Percentiles rank a stretch among this genome's conserved stretches.
These are phyloP conservation scores for Polyporus tsugae DNA, from an alignment of 1,284 basidiomycete species.

Conservation along the genomic window DNA sequence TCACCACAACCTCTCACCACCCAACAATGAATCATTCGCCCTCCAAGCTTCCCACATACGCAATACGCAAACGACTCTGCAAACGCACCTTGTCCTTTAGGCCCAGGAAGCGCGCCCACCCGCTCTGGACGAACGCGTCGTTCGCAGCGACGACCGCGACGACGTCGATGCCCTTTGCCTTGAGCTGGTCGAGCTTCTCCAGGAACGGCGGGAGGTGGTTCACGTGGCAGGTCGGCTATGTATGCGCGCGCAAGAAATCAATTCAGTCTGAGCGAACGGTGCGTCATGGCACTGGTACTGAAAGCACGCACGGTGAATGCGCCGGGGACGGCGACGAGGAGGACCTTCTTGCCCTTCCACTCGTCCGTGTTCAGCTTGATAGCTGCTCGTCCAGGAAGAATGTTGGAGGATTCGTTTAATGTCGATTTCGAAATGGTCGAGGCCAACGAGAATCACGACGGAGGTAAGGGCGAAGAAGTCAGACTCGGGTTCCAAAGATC, in stretches of 20 bases:
- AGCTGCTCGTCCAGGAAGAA: slow-evolving; percentile 44
- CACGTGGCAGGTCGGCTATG: slow-evolving; percentile 75
- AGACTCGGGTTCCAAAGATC: slow-evolving; percentile 19
- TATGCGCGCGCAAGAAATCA: background rate
- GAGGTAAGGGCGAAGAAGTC: background rate
- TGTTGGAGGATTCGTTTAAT: background rate
- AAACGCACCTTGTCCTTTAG: slow-evolving; percentile 71
- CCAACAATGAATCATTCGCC: too few species aligned
- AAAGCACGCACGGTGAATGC: slow-evolving; percentile 73
- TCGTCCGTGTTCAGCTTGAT: slow-evolving; percentile 62
- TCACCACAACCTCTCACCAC: too few species aligned
- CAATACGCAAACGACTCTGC: background rate
- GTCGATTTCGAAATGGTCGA: too few species aligned
- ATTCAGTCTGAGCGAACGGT: background rate
- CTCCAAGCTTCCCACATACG: background rate
- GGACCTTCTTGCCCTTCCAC: slow-evolving; percentile 88
- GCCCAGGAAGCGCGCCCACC: slow-evolving; percentile 75
- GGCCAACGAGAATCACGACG: background rate
- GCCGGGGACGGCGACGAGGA: slow-evolving; percentile 81
- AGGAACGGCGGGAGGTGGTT: slow-evolving; percentile 80
- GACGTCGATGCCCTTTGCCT: slow-evolving; percentile 77
- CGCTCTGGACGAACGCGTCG: slow-evolving; percentile 82
- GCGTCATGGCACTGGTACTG: background rate
- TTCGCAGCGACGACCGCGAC: slow-evolving; percentile 77
- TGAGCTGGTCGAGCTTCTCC: slow-evolving; percentile 71